Conservation (phyloP, 441 rosid species). For the Syzygium syzygioides region DNA sequence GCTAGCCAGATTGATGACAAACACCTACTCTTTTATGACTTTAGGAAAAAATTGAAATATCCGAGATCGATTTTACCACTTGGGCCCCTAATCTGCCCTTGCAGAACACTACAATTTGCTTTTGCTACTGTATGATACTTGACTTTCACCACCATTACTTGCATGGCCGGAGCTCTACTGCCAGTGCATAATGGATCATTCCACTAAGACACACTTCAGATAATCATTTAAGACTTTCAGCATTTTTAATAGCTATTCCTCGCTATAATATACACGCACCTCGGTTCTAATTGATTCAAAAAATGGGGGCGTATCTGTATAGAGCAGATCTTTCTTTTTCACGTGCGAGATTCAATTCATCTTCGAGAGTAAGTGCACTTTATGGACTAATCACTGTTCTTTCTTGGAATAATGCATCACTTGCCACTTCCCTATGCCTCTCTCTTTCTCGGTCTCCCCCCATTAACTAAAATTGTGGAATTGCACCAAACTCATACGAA, state of each 20-base stretch:
- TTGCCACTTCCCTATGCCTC: background rate
- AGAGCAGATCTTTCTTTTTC: conserved; percentile 27
- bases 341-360: conserved; percentile 26
- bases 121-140: background rate
- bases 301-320: background rate
- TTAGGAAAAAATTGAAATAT: background rate
- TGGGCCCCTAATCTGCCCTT: background rate
- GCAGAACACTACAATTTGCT: background rate
- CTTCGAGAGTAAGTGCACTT: background rate
- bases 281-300: background rate
- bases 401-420: background rate
- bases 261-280: background rate
- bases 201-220: conserved; percentile 2
- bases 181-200: conserved; percentile 17
- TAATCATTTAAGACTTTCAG: conserved; percentile 3
- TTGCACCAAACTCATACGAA: conserved; percentile 32
- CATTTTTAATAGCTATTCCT: background rate
- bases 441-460: conserved; percentile 13
- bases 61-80: background rate
- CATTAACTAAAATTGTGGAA: conserved; percentile 22
- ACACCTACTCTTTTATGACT: background rate
- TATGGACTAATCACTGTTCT: background rate
- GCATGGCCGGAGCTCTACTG: conserved; percentile 14
- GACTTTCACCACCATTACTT: background rate
- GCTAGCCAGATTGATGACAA: background rate